Conservation (phyloP, 208 protist genomes). For the Crithidia acanthocephali region DNA sequence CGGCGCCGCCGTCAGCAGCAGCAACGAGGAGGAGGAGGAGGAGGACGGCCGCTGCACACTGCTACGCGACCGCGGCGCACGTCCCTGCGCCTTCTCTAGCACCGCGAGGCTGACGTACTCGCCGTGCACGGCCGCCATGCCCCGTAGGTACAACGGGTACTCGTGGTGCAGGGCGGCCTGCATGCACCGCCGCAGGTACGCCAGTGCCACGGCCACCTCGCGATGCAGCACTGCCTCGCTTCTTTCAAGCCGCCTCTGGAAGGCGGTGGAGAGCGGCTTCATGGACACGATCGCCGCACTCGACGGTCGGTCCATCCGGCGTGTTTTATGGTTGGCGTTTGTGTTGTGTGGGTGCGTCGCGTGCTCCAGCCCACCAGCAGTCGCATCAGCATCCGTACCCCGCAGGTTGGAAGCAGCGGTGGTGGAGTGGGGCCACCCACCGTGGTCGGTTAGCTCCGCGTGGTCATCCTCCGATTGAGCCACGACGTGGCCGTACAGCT, state of each 20-base stretch:
- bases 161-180: slow-evolving; percentile 18
- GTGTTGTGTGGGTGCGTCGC: neutral
- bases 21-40: neutral
- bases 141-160: slow-evolving; percentile 28
- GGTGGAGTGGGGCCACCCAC: too few relatives aligned
- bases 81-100: neutral
- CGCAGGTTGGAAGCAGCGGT: too few relatives aligned
- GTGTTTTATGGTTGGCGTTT: neutral
- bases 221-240: slow-evolving; percentile 13
- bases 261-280: neutral
- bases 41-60: neutral
- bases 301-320: neutral
- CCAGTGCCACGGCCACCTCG: slow-evolving; percentile 16
- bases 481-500: neutral
- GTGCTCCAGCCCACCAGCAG: too few relatives aligned
- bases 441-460: too few relatives aligned
- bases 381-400: too few relatives aligned
- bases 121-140: slow-evolving; percentile 14
- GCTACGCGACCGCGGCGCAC: neutral
- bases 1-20: neutral
- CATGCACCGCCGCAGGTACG: slow-evolving; percentile 25
- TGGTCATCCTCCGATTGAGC: neutral
- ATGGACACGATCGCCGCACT: neutral
- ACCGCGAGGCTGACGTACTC: neutral
- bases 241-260: neutral